Base-by-base conservation (phyloP, 441 rosid species). In the Croton laevigatus region DNA sequence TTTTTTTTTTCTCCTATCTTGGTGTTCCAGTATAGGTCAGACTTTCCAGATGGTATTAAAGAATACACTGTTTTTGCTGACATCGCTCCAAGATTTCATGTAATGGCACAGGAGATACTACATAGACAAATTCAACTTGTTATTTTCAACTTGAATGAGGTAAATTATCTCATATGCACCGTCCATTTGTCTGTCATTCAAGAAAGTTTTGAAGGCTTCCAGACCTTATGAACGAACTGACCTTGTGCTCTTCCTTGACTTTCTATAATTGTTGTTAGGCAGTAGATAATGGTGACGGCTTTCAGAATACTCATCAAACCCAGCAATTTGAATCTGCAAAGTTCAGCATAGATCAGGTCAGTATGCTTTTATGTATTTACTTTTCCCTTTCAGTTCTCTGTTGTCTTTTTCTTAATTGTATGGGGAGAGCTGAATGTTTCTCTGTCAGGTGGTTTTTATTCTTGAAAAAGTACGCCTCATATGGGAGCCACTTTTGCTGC, bases 401-500 rank as follows among this genome's bases (percentile, higher is more conserved):
- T 37, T 52, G 62, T 71, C 71, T 70, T 72, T 65, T 70, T 52
- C 44, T 55, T 45, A 14, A 55, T 59, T 16, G 8, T 54, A 44
- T 32, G 17, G 40, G 61, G 54, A 23, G 49, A 42, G 27, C 70
- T 73, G 48, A 71, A 65, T 72, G 38, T 59, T 65, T 68, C 69
- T 69, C 70, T 42, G 36, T 76, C 84, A 95, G 97, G 94, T 90
- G 62, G 85, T 90, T 72, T 96, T 93, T 80, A 84, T 89, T 81
- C 88, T 96, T 32, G 97, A 96, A 84, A 96, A 96, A 86, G 97
- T 91, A 46, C 97, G 77, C 69, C 76, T 93, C 72, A 89, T 91
- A 88, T 93, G 97, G 99, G 96, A 91, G 84, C 96, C 94, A 12
- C 87, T 93, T 52, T 80, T 96, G 82, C 82, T 77, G 73, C 93